phyloP scores from a whole-genome alignment of 148 eudicot species.

The Arctostaphylos glauca region DNA sequence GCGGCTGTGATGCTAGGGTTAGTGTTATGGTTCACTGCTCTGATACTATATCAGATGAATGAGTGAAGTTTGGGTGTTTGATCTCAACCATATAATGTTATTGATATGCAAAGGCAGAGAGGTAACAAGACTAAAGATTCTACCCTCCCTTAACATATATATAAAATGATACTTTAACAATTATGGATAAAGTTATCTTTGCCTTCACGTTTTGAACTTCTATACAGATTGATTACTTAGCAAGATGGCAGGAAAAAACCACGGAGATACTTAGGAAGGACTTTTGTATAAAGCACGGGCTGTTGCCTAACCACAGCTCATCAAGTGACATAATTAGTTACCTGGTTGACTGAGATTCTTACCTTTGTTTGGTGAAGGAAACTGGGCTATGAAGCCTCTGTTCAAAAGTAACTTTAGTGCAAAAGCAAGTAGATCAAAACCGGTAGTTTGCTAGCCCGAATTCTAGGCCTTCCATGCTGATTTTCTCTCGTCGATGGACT shows the following conservation, averaged over 20 bases:
- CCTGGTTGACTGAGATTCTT: neutral
- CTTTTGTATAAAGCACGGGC: neutral
- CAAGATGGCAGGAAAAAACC: neutral
- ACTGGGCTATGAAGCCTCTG: neutral
- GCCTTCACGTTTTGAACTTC: neutral
- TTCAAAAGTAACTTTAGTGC: neutral
- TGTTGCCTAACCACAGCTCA: neutral
- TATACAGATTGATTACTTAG: neutral
- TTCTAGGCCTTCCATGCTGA: neutral
- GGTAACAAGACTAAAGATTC: no score
- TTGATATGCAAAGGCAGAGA: no score
- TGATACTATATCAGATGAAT: no score
- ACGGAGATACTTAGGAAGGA: neutral
- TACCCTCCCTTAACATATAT: no score
- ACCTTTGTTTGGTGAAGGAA: neutral
- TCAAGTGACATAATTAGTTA: neutral
- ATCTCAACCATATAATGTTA: no score
- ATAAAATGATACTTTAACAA: no score
- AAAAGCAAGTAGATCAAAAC: neutral
- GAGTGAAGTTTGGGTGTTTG: no score
- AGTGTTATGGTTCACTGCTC: no score
- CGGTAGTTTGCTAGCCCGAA: neutral
- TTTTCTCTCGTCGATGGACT: neutral
- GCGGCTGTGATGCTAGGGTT: no score
- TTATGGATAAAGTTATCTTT: neutral